Evolutionary conservation across 768 basidiomycete genomes (phyloP).

Genomic region (Lepiota venenata): DNA sequence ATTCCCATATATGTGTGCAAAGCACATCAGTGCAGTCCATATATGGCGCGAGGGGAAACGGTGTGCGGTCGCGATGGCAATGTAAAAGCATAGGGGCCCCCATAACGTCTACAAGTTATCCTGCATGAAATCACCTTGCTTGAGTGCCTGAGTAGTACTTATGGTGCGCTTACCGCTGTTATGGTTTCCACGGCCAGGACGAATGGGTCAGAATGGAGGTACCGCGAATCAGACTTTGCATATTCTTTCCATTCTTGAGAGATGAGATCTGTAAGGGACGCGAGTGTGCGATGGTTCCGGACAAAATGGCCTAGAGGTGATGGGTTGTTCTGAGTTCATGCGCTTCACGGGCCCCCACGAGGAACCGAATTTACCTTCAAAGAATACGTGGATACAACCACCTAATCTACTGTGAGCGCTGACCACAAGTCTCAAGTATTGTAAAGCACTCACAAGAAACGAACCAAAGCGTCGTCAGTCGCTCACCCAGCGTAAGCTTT

Average conservation of each 20-base stretch:
- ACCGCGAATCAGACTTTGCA: constrained; percentile 13
- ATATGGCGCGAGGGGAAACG: constrained; percentile 11
- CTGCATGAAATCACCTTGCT: too few relatives aligned
- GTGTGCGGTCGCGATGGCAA: constrained; percentile 5
- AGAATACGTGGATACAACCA: constrained; percentile 13
- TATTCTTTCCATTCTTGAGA: constrained; percentile 17
- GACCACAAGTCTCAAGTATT: too few relatives aligned
- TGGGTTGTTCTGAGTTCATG: not conserved
- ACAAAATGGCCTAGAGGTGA: constrained; percentile 11
- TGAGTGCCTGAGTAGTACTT: not conserved
- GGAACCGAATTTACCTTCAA: constrained; percentile 5
- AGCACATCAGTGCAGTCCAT: constrained; percentile 9
- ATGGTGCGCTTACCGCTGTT: constrained; percentile 5
- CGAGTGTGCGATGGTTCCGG: constrained; percentile 8
- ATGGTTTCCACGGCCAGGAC: constrained; percentile 8
- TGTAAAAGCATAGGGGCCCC: constrained; percentile 14
- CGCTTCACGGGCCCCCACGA: too few relatives aligned
- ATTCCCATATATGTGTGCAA: constrained; percentile 14
- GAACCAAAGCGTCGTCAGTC: constrained; percentile 12
- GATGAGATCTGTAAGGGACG: constrained; percentile 5
- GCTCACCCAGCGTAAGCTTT: constrained; percentile 4
- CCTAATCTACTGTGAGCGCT: not conserved
- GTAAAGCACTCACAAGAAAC: not conserved
- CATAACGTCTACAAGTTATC: constrained; percentile 2
- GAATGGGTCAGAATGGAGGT: constrained; percentile 13